Conservation (phyloP, 2,329 filamentous ascomycete genomes). For the Aspergillus novofumigatus region DNA sequence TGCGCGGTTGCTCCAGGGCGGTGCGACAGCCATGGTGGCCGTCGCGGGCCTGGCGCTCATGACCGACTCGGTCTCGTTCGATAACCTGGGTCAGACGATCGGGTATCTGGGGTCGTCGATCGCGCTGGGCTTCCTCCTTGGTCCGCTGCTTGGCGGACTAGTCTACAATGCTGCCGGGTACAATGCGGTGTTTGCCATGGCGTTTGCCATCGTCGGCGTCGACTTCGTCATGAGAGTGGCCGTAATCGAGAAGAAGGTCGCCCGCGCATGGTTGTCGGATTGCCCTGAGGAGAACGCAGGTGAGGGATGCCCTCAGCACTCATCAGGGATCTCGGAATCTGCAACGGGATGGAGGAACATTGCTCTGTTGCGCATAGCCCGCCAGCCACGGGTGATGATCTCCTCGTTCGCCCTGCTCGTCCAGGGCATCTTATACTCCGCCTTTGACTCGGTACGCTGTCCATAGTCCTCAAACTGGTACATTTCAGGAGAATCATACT, state of each 20-base stretch:
- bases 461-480: conserved; percentile 12
- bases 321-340: conserved; percentile 38
- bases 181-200: conserved; percentile 55
- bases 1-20: conserved; percentile 55
- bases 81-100: conserved; percentile 58
- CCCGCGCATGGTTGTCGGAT: conserved; percentile 26
- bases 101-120: conserved; percentile 56
- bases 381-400: conserved; percentile 50
- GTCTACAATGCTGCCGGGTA: conserved; percentile 58
- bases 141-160: conserved; percentile 57
- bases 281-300: background rate
- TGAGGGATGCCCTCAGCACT: conserved; percentile 25
- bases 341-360: background rate
- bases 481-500: conserved; percentile 6
- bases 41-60: conserved; percentile 57
- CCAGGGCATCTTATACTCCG: conserved; percentile 47
- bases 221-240: conserved; percentile 59
- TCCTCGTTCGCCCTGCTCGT: conserved; percentile 53
- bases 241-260: conserved; percentile 61
- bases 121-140: conserved; percentile 52
- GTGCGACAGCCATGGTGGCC: conserved; percentile 57
- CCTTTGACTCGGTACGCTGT: conserved; percentile 45
- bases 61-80: conserved; percentile 54
- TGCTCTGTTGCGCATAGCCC: conserved; percentile 19
- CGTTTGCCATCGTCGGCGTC: conserved; percentile 50